Conservation (phyloP, 1,284 basidiomycete genomes). For the Trametes versicolor region DNA sequence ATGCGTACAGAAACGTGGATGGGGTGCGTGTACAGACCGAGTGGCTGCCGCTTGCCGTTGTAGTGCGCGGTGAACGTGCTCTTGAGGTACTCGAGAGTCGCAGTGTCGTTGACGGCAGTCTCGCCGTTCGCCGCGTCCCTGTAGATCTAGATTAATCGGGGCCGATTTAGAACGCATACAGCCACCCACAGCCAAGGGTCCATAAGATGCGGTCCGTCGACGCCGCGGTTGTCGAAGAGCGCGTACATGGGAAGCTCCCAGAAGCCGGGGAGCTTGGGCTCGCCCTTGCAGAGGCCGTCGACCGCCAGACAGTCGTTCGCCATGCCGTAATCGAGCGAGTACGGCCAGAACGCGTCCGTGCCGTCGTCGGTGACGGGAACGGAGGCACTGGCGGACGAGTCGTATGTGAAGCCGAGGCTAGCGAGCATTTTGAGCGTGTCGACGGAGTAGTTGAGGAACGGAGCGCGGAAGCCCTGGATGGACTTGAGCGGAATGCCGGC, state of each 20-base stretch:
- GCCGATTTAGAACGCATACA: not conserved
- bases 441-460: slow-evolving; percentile 75
- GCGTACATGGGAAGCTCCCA: slow-evolving; percentile 89
- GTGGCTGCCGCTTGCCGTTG: slow-evolving; percentile 77
- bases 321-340: slow-evolving; percentile 79
- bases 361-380: slow-evolving; percentile 73
- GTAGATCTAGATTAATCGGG: slow-evolving; percentile 30
- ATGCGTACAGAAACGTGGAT: slow-evolving; percentile 74
- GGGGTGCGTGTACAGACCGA: slow-evolving; percentile 86
- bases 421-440: slow-evolving; percentile 70
- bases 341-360: slow-evolving; percentile 84
- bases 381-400: slow-evolving; percentile 72
- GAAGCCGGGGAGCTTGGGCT: slow-evolving; percentile 79
- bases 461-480: slow-evolving; percentile 83
- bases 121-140: slow-evolving; percentile 67
- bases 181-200: slow-evolving; percentile 81
- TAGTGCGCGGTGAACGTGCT: slow-evolving; percentile 80
- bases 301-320: slow-evolving; percentile 80
- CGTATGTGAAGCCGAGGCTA: slow-evolving; percentile 76
- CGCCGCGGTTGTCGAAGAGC: slow-evolving; percentile 72
- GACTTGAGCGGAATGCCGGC: slow-evolving; percentile 79
- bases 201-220: slow-evolving; percentile 74
- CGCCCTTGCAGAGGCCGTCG: slow-evolving; percentile 69
- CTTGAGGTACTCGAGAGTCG: slow-evolving; percentile 80
- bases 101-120: slow-evolving; percentile 59